Evolutionary conservation across 2,329 filamentous ascomycete species (phyloP), one percentile per base, ranked within the genome.

Genomic region (Xylariaceae sp.): DNA sequence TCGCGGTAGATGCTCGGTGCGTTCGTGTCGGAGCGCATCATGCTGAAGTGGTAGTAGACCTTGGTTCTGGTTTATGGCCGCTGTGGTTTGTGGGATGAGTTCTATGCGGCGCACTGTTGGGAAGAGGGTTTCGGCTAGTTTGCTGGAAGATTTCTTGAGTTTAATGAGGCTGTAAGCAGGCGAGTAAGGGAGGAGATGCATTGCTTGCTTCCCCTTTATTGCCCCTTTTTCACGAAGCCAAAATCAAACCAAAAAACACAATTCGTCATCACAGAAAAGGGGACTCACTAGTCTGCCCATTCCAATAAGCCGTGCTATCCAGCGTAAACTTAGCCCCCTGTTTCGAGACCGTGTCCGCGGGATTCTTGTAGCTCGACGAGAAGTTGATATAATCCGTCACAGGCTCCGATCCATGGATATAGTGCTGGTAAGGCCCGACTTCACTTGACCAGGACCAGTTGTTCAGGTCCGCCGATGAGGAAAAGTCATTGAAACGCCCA

Each of bases 291-390:
- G 67, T 78, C 62, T 86, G 82, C 10, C 79, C 81, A 65, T 88
- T 83, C 84, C 84, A 88, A 64, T 79, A 85, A 1, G 84, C 75
- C 2, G 77, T 83, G 58, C 65, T 64, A 57, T 75, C 70, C 38
- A 88, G 82, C 12, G 81, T 85, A 66, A 88, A 79, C 60, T 83
- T 83, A 53, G 78, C 79, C 14, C 85, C 85, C 64, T 86, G 78
- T 44, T 70, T 75, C 45, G 79, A 81, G 40, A 70, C 71, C 1
- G 69, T 70, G 64, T 87, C 83, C 50, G 76, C 76, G 0, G 82
- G 79, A 67, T 86, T 86, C 69, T 83, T 85, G 72, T 73, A 82
- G 47, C 67, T 64, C 0, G 79, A 64, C 2, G 74, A 76, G 2
- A 86, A 70, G 55, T 79, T 80, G 54, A 86, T 73, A 64, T 87